Percentiles rank a stretch among this genome's conserved stretches.
phyloP scores from a whole-genome alignment of 1,284 basidiomycete genomes.

The Termitomyces sp. region DNA sequence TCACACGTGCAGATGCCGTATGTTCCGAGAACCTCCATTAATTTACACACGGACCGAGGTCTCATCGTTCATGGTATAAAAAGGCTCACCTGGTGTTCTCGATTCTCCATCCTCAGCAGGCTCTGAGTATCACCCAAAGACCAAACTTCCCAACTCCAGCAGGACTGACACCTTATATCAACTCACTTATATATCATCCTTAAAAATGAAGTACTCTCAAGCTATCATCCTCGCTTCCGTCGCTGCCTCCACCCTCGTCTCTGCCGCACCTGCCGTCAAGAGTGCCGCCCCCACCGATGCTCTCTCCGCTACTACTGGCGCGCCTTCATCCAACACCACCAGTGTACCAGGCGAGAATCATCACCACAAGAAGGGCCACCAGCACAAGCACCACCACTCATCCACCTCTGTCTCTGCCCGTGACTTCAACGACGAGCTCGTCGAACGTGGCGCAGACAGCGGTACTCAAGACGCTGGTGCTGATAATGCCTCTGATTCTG shows the following conservation, averaged over 20 bases:
- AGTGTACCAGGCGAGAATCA: neutral
- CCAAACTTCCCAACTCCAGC: conserved; percentile 9
- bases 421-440: neutral
- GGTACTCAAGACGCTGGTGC: neutral
- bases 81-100: neutral
- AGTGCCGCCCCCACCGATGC: neutral
- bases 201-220: conserved; percentile 16
- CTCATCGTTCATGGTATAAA: conserved; percentile 5
- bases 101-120: conserved; percentile 14
- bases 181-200: conserved; percentile 1
- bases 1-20: neutral
- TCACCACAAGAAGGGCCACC: neutral
- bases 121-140: conserved; percentile 12
- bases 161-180: conserved; percentile 9
- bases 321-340: neutral
- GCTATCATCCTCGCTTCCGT: conserved; percentile 12
- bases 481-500: neutral
- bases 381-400: neutral
- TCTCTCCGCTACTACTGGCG: neutral
- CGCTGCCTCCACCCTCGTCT: conserved; percentile 11
- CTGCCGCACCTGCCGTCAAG: conserved; percentile 5
- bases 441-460: neutral
- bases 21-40: conserved; percentile 4
- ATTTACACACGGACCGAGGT: neutral
- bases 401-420: neutral